Evolutionary conservation across 352 stramenopile species (phyloP), one percentile per base, ranked within the genome.

Genomic region (Halophytophthora polymorphica): DNA sequence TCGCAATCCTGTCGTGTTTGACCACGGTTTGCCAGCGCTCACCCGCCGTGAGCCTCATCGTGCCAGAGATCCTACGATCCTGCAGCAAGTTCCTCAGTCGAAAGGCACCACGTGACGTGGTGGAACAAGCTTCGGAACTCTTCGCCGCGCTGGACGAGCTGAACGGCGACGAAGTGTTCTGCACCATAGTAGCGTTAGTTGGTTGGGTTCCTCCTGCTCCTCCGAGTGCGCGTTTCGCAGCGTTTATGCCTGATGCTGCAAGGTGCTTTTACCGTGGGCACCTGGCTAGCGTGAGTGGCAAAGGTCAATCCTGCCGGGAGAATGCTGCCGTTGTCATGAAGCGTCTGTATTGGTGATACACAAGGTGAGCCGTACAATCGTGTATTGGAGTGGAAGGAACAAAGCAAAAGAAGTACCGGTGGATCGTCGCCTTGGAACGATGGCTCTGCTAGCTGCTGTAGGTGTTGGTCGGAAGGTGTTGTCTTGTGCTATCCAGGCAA

Each of bases 81-180:
- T 88, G 66, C 50, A 60, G 61, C 41, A 70, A 69, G 19, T 89
- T 77, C 42, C 57, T 93, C 14, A 75, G 61, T 31, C 17, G 36
- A 18, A 22, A 40, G 25, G 66, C 73, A 12, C 70, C 76, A 3
- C 35, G 22, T 1, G 52, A 78, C 5, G 60, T 86, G 28, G 58
- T 83, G 4, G 53, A 61, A 8, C 43, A 64, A 48, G 66, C 73
- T 0, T 65, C 68, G 8, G 49, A 70, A 7, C 50, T 90, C 6
- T 77, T 91, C 29, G 35, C 48, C 19, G 61, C 64, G 15, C 53
- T 93, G 3, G 70, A 59, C 6, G 44, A 58, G 12, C 53, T 90
- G 12, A 93, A 93, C 35, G 66, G 76, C 42, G 80, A 93, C 42
- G 73, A 90, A 53, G 79, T 90, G 6, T 90, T 93, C 45, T 80